Base-by-base conservation (phyloP, 306 rosid species). In the Morella rubra region DNA sequence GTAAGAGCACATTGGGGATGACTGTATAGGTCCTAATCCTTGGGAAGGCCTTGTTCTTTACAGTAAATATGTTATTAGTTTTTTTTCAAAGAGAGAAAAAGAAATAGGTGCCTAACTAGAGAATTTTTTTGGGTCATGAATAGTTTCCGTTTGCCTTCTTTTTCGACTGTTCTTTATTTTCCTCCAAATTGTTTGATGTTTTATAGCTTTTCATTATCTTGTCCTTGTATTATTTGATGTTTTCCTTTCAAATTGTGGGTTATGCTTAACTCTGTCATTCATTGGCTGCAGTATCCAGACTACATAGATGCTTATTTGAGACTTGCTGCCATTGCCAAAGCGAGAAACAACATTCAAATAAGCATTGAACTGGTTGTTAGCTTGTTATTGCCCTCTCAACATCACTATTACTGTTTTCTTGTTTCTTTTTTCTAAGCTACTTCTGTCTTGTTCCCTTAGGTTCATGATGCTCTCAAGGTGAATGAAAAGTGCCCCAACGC, bases 301-400 rank as follows among this genome's bases (percentile, higher is more conserved):
- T 96, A 96, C 79, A 73, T 92, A 50, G 99, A 96, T 84, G 96
- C 97, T 18, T 87, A 89, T 85, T 83, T 96, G 89, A 87, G 99
- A 83, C 93, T 96, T 65, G 97, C 97, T 82, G 85, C 97, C 76
- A 91, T 96, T 85, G 97, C 99, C 47, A 96, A 91, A 82, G 90
- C 96, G 81, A 93, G 93, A 83, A 95, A 89, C 82, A 90, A 91
- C 86, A 82, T 92, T 78, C 88, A 87, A 76, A 62, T 92, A 76
- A 96, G 99, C 91, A 96, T 96, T 46, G 99, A 96, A 82, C 89
- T 96, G 98, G 99, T 95, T 64, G 73, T 65, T 65, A 65, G 8
- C 27, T 65, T 65, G 50, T 73, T 85, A 52, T 69, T 76, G 61
- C 53, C 53, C 69, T 68, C 80, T 58, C 64, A 78, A 18, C 69